These are phyloP conservation scores for Cutaneotrichosporon spelunceum DNA, from an alignment of 1,284 basidiomycete genomes.

Conservation along the genomic window DNA sequence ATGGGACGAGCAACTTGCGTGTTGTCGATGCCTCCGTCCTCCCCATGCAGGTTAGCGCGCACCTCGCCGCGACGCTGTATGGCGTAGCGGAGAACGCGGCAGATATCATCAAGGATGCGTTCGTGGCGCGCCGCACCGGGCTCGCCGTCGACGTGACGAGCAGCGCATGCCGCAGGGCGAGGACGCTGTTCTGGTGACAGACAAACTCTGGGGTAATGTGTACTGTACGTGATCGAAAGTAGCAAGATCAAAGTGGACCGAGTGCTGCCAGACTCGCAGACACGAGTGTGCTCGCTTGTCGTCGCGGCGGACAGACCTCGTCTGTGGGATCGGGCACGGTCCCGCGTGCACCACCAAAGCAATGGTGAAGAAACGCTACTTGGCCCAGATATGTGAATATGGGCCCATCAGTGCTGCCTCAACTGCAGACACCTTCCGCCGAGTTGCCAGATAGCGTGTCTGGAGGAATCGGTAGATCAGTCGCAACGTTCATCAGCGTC, in stretches of 20 bases:
- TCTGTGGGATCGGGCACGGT: too few species aligned
- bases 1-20: conserved; percentile 58
- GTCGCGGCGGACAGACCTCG: too few species aligned
- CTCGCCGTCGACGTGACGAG: background rate
- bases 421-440: too few species aligned
- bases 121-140: background rate
- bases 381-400: too few species aligned
- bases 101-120: conserved; percentile 56
- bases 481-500: background rate
- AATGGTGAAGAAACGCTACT: too few species aligned
- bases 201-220: background rate
- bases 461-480: too few species aligned
- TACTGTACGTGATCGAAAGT: background rate
- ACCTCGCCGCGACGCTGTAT: conserved; percentile 57
- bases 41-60: conserved; percentile 52
- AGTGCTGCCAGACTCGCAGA: too few species aligned
- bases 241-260: background rate
- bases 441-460: too few species aligned
- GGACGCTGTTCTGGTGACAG: background rate
- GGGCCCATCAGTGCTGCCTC: too few species aligned
- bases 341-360: too few species aligned
- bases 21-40: conserved; percentile 53
- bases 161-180: background rate
- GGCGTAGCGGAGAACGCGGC: conserved; percentile 68
- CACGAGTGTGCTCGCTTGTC: too few species aligned